These are phyloP conservation scores for Viola odorata DNA, from an alignment of 345 rosid genomes.

Conservation along the genomic window DNA sequence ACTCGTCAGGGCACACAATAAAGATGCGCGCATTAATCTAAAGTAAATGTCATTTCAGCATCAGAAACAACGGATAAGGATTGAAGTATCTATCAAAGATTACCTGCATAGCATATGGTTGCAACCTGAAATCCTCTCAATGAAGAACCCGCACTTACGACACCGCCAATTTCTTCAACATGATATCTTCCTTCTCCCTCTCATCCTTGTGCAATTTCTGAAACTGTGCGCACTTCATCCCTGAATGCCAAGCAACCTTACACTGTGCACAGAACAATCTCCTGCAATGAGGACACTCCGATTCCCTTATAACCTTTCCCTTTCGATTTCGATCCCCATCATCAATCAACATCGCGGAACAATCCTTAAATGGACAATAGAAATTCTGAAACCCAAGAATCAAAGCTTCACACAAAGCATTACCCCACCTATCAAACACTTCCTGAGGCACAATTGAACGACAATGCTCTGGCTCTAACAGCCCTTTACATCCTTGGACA, in stretches of 20 bases:
- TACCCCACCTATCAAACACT: conserved; percentile 46
- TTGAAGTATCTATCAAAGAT: neutral
- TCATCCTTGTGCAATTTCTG: conserved; percentile 35
- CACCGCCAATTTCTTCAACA: conserved; percentile 53
- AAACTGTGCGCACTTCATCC: conserved; percentile 29
- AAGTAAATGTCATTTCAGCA: no score
- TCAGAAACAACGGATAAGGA: no score
- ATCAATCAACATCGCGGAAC: conserved; percentile 38
- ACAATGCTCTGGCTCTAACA: conserved; percentile 34
- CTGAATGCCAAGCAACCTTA: conserved; percentile 48
- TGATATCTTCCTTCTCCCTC: conserved; percentile 35
- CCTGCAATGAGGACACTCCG: conserved; percentile 37
- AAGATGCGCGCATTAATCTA: no score
- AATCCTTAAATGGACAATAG: conserved; percentile 55
- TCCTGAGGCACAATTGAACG: conserved; percentile 31
- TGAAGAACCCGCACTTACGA: conserved; percentile 35
- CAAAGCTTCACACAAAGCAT: conserved; percentile 43
- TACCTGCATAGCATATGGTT: conserved; percentile 38
- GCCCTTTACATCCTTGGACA: conserved; percentile 21
- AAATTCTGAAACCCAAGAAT: conserved; percentile 28
- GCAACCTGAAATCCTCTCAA: conserved; percentile 43
- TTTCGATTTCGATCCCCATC: no score
- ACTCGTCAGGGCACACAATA: no score
- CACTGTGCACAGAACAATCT: conserved; percentile 44
- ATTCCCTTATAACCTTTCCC: conserved; percentile 9